phyloP scores from a whole-genome alignment of 1,284 basidiomycete species.

The Rugiboletus extremiorientalis region DNA sequence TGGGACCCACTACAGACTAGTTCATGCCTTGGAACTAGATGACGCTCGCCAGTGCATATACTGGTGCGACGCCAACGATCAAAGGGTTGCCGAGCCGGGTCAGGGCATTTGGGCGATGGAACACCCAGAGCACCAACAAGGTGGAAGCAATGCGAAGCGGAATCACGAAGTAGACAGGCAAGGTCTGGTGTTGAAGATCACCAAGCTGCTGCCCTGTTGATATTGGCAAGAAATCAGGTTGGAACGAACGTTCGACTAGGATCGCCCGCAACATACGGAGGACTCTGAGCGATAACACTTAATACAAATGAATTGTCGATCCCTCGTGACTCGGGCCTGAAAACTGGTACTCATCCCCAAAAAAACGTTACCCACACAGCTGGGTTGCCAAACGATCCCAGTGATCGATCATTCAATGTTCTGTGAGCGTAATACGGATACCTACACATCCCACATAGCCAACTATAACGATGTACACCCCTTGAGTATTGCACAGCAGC shows the following conservation, averaged over 20 bases:
- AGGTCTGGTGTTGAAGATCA: constrained; percentile 70
- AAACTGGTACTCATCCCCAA: constrained; percentile 36
- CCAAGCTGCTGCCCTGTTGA: constrained; percentile 60
- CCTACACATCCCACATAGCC: constrained; percentile 71
- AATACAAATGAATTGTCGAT: constrained; percentile 2
- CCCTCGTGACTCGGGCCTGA: neutral
- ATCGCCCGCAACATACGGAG: constrained; percentile 47
- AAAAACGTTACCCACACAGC: constrained; percentile 68
- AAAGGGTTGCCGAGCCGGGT: constrained; percentile 47
- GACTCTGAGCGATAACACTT: constrained; percentile 60
- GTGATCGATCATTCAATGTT: neutral
- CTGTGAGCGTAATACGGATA: constrained; percentile 14
- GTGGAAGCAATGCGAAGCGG: constrained; percentile 55
- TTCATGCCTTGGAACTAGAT: constrained; percentile 53
- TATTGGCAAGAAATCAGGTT: no score
- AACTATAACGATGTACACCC: constrained; percentile 44
- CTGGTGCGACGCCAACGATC: constrained; percentile 67
- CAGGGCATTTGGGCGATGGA: constrained; percentile 62
- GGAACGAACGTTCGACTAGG: no score
- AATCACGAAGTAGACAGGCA: constrained; percentile 74
- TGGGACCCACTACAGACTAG: constrained; percentile 58
- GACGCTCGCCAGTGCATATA: constrained; percentile 57
- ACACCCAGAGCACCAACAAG: constrained; percentile 63
- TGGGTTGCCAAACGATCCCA: constrained; percentile 22
- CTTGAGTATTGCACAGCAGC: neutral